phyloP scores from a whole-genome alignment of 129 eudicot species.

The Solidago caesia region DNA sequence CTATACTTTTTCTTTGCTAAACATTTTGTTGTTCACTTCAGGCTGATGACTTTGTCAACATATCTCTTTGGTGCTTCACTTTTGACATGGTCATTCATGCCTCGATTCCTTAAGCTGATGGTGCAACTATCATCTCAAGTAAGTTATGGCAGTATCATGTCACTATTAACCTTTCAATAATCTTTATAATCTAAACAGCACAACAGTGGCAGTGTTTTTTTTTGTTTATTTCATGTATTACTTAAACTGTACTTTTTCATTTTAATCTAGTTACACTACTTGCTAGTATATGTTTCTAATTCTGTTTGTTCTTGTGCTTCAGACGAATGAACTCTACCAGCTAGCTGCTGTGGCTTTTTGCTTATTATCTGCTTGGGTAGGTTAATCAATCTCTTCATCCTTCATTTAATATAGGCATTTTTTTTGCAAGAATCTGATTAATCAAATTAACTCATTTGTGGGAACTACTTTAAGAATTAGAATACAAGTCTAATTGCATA shows the following conservation, averaged over 20 bases:
- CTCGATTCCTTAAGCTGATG: slow-evolving; percentile 91
- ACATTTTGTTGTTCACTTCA: slow-evolving; percentile 30
- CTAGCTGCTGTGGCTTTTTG: slow-evolving; percentile 98
- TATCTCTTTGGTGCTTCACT: slow-evolving; percentile 73
- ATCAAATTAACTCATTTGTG: background rate
- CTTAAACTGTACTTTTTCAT: background rate
- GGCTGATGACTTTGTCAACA: slow-evolving; percentile 67
- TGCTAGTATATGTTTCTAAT: background rate
- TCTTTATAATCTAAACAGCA: background rate
- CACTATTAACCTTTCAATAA: background rate
- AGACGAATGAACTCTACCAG: slow-evolving; percentile 98
- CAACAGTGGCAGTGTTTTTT: background rate
- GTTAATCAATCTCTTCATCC: slow-evolving; percentile 22
- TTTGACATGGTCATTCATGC: slow-evolving; percentile 85
- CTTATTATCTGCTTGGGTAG: slow-evolving; percentile 95
- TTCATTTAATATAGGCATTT: background rate
- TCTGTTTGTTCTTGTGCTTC: slow-evolving; percentile 16
- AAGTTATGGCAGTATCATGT: slow-evolving; percentile 23
- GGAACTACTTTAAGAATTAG: background rate
- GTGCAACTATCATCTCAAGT: slow-evolving; percentile 85
- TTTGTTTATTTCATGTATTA: background rate
- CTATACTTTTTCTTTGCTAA: background rate
- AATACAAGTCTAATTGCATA: background rate
- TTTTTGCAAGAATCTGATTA: background rate
- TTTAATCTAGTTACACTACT: background rate